Evolutionary conservation across 2,329 filamentous ascomycete genomes (phyloP), one percentile per base, ranked within the genome.

Genomic region (Pseudogymnoascus sp.): DNA sequence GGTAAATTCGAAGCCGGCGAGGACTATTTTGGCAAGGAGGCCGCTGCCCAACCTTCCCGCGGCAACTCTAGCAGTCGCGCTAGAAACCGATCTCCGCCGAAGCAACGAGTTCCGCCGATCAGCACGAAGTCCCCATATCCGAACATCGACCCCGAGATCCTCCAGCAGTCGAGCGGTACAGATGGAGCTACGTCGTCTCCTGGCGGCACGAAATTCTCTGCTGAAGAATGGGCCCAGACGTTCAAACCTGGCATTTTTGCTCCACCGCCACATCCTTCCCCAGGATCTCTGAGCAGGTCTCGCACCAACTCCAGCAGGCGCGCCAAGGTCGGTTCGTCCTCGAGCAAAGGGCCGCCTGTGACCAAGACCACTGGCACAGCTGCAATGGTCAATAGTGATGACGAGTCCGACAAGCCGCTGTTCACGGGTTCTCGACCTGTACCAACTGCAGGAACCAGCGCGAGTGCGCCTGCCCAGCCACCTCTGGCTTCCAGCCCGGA

Each of bases 401-500:
- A 67, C 38, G 67, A 70, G 29, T 66, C 59, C 10, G 68, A 67
- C 13, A 70, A 71, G 7, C 67, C 69, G 26, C 62, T 70, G 1
- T 73, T 71, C 50, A 67, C 46, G 59, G 65, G 61, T 23, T 38
- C 26, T 26, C 53, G 53, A 33, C 26, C 50, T 7, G 21, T 15
- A 7, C 19, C 29, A 44, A 44, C 13, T 19, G 11, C 60, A 3
- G 23, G 9, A 35, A 38, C 60, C 3, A 31, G 38, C 7, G 37
- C 29, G 13, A 19, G 19, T 9, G 63, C 42, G 7, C 29, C 10
- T n/a, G 50, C 31, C 7, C 59, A 26, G 19, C 35, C 72, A 2
- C 63, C 66, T 5, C 66, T 67, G 19, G 71, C 72, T 10, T 77
- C 77, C 37, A 84, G 81, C 66, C 82, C 83, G 2, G 83, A 81